These are phyloP conservation scores for Chalara sp. DNA, from an alignment of 2,329 filamentous ascomycete genomes.

Conservation along the genomic window DNA sequence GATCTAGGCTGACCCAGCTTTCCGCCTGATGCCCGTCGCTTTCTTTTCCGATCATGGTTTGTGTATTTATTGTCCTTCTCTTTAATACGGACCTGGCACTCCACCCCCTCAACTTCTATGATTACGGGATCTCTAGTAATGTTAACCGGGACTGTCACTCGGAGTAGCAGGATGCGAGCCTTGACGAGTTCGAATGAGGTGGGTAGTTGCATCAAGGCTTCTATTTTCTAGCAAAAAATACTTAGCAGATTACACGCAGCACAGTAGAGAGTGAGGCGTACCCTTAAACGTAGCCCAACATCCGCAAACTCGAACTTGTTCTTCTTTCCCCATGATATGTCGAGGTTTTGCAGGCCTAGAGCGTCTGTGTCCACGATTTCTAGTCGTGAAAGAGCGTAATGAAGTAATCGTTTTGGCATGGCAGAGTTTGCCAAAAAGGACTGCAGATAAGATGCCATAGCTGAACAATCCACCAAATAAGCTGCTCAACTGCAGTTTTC, in stretches of 20 bases:
- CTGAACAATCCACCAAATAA: background rate
- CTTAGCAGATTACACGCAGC: background rate
- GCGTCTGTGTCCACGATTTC: constrained; percentile 85
- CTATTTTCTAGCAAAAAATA: constrained; percentile 60
- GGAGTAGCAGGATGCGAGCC: constrained; percentile 69
- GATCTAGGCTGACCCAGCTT: background rate
- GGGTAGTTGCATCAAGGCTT: constrained; percentile 68
- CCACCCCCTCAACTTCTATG: constrained; percentile 75
- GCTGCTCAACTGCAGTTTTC: no score
- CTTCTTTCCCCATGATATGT: constrained; percentile 74
- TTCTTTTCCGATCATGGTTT: constrained; percentile 27
- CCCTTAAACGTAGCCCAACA: constrained; percentile 74
- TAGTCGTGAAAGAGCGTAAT: constrained; percentile 75
- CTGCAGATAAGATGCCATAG: constrained; percentile 29
- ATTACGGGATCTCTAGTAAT: constrained; percentile 79
- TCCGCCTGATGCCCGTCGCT: constrained; percentile 1
- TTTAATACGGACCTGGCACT: constrained; percentile 57
- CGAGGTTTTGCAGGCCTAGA: constrained; percentile 78
- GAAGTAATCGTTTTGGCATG: constrained; percentile 83
- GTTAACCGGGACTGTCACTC: constrained; percentile 80
- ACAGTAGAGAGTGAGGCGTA: constrained; percentile 28
- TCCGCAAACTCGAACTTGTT: constrained; percentile 82
- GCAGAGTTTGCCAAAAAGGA: constrained; percentile 39
- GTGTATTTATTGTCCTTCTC: constrained; percentile 23
- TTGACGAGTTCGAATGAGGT: constrained; percentile 62